Evolutionary conservation across 371 early-diverging fungal genomes (phyloP).

Genomic region (Mortierella sp.): DNA sequence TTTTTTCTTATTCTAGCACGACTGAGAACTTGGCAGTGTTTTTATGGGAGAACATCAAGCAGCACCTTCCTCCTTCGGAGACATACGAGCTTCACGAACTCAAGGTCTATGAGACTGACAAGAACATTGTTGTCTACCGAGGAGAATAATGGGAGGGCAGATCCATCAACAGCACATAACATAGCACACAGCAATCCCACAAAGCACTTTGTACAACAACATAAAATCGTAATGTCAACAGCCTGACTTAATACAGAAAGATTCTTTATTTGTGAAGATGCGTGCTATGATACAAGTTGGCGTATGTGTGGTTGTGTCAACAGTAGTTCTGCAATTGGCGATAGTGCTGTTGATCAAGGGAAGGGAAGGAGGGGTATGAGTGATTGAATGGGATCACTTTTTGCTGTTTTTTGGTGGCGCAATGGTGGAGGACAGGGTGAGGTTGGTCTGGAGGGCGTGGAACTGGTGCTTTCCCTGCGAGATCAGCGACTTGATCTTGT

Average conservation of each 20-base stretch:
- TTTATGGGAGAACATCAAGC: conserved; percentile 79
- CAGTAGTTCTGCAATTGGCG: too few relatives aligned
- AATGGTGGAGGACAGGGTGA: conserved; percentile 38
- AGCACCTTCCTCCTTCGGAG: conserved; percentile 59
- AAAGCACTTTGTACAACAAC: conserved; percentile 4
- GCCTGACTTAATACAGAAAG: neutral
- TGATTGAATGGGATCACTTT: conserved; percentile 11
- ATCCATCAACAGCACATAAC: neutral
- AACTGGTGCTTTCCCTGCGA: conserved; percentile 73
- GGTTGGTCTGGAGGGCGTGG: conserved; percentile 65
- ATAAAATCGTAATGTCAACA: neutral
- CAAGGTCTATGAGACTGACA: conserved; percentile 79
- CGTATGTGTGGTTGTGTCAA: neutral
- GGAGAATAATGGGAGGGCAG: conserved; percentile 63
- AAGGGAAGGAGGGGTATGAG: neutral
- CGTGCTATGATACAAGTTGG: neutral
- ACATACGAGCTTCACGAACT: conserved; percentile 71
- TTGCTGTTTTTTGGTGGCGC: conserved; percentile 25
- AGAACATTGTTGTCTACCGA: conserved; percentile 80
- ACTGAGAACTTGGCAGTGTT: conserved; percentile 92
- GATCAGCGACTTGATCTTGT: conserved; percentile 66
- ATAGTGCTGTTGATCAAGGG: neutral
- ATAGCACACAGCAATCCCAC: neutral
- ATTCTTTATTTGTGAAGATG: neutral
- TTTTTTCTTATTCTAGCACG: conserved; percentile 68